Evolutionary conservation across 805 yeast genomes (phyloP), one percentile per base, ranked within the genome.

Genomic region (Lachancea lanzarotensis): DNA sequence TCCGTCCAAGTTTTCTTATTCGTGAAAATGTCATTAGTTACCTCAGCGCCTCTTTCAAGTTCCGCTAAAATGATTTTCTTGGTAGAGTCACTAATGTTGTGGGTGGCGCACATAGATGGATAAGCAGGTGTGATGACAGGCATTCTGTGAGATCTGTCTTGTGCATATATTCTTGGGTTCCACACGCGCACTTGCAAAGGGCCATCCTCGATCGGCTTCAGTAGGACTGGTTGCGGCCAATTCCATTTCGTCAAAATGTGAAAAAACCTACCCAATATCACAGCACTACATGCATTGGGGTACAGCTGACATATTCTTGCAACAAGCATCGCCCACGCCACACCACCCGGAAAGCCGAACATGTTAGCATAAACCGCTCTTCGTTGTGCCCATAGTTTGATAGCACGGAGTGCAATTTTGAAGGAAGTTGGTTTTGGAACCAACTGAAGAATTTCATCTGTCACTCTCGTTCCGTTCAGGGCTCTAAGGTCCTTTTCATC

Each of bases 261-360:
- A 67, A 93, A 93, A 62, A 93, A 93, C 60, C 89, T 85, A 47
- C 83, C 79, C n/a, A 93, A 82, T 42, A 93, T 84, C 2, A 85
- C 88, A 0, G 98, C 87, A 49, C 96, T 82, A 11, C 89, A 95
- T 0, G 98, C 95, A 65, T 91, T 91, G 9, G 98, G 98, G 62
- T 91, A 93, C 41, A 93, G 68, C 63, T 93, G 98, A 65, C 98
- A 93, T 25, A 93, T 88, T 56, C 98, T 75, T 1, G 98, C 98
- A n/a, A 90, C 97, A 34, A 93, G 66, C 97, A 93, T 93, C 0
- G 98, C 98, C 98, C 98, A 93, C 1, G 98, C 98, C 40, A 93
- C 98, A 65, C 98, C 98, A 58, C 98, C 98, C 1, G 98, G 98
- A 66, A 91, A 93, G 0, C 98, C 98, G 74, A 84, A 87, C 37